Base-by-base conservation (phyloP, 768 basidiomycete genomes). In the Kwoniella europaea region DNA sequence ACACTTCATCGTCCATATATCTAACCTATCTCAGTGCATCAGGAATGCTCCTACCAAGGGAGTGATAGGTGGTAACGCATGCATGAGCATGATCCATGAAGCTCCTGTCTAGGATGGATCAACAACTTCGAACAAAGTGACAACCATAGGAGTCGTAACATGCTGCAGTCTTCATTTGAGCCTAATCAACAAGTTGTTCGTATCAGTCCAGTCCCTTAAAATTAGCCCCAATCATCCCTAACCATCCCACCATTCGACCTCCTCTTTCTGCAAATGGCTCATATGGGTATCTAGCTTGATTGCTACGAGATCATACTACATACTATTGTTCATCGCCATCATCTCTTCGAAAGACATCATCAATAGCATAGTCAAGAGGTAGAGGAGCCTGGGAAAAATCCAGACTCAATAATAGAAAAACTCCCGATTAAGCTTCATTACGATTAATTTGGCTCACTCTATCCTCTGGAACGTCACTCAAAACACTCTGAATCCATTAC, bases 341-440 rank as follows among this genome's bases (percentile, higher is more conserved):
- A 50, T 50, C 46, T 50, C 12, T 50, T 15, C 46, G 46, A 15
- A 15, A n/a, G 18, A 24, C 29, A 20, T 5, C 24, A 35, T 29
- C 57, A 10, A 29, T 58, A 15, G 15, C 57, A 56, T 56, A 56
- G 24, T 58, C 57, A 58, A 55, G n/a, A 20, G 15, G 27, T 27
- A 55, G 24, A 55, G 54, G 18, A 24, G 57, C 57, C 22, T 58
- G 57, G 27, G 57, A 58, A 58, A 58, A 58, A 24, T 12, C 15
- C 13, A 27, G 24, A 58, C 6, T 35, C 13, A 58, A 24, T 5
- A 58, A 27, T 16, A 29, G 15, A 20, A 58, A 58, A 58, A 58
- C 57, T 58, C 57, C 57, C 57, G 57, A 58, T 29, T 58, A 58
- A 58, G 57, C 57, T 58, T 58, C 57, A 58, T 58, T 58, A 13